Evolutionary conservation across 2,329 filamentous ascomycete genomes (phyloP).

Genomic region (Apiospora pterosperma): DNA sequence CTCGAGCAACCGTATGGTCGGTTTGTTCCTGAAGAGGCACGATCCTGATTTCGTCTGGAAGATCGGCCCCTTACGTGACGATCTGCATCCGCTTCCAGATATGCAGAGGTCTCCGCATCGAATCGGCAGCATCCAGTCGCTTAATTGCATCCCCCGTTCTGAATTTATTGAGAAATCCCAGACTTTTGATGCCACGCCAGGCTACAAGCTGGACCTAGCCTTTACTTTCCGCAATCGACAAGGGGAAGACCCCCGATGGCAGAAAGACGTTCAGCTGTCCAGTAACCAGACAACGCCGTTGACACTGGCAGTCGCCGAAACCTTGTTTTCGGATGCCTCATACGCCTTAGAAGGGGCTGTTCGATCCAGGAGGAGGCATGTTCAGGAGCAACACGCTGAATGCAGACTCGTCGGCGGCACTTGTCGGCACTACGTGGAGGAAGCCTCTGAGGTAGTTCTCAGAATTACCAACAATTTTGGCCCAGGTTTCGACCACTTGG

Average conservation of each 20-base stretch:
- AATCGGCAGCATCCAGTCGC: constrained; percentile 39
- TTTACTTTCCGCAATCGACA: constrained; percentile 38
- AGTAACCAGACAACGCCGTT: constrained; percentile 47
- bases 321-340: constrained; percentile 42
- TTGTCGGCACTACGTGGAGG: constrained; percentile 38
- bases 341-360: constrained; percentile 39
- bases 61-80: constrained; percentile 38
- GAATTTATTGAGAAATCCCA: constrained; percentile 42
- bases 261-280: constrained; percentile 37
- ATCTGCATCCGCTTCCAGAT: constrained; percentile 9
- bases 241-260: constrained; percentile 32
- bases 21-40: constrained; percentile 46
- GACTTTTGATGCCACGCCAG: constrained; percentile 43
- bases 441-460: constrained; percentile 43
- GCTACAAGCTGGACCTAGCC: constrained; percentile 45
- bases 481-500: constrained; percentile 41
- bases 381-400: constrained; percentile 35
- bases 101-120: constrained; percentile 28
- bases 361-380: constrained; percentile 35
- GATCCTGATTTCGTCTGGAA: constrained; percentile 49
- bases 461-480: constrained; percentile 48
- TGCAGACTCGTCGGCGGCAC: constrained; percentile 31
- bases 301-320: constrained; percentile 42
- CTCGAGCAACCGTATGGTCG: constrained; percentile 48
- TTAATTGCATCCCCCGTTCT: constrained; percentile 43